phyloP scores from a whole-genome alignment of 1,284 basidiomycete species.

The Apiotrichum laibachii region DNA sequence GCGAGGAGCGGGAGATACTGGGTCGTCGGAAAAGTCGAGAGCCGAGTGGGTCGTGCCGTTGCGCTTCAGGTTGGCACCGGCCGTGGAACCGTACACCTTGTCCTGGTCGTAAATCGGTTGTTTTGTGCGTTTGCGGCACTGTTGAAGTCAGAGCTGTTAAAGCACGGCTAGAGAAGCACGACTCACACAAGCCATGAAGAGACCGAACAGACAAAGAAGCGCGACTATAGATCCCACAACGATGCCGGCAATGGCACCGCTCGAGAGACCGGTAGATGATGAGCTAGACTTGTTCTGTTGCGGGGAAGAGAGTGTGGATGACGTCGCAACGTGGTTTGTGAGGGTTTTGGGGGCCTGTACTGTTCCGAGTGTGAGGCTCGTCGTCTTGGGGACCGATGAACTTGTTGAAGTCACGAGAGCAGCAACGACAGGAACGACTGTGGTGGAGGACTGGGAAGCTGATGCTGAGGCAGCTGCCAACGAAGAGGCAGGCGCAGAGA shows the following conservation, averaged over 20 bases:
- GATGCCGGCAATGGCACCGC: conserved; percentile 5
- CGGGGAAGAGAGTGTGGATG: background rate
- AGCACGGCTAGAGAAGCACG: background rate
- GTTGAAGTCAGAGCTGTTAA: background rate
- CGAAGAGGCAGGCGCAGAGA: too few species aligned
- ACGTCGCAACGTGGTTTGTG: background rate
- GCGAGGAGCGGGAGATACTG: background rate
- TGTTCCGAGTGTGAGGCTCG: too few species aligned
- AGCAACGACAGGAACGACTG: too few species aligned
- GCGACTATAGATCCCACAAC: conserved; percentile 1
- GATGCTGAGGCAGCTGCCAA: too few species aligned
- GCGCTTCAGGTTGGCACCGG: conserved; percentile 11
- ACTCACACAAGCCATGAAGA: background rate
- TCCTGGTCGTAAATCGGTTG: conserved; percentile 1
- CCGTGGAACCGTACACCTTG: conserved; percentile 5
- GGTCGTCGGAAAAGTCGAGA: conserved; percentile 20
- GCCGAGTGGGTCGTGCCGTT: conserved; percentile 18
- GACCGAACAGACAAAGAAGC: background rate
- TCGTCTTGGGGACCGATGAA: too few species aligned
- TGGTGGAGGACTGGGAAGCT: too few species aligned
- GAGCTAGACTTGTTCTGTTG: background rate
- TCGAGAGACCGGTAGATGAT: background rate
- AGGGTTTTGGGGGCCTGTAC: background rate
- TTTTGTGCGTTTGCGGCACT: background rate
- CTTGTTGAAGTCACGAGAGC: too few species aligned